Base-by-base conservation (phyloP, 2,329 filamentous ascomycete species). In the Cercospora janseana region DNA sequence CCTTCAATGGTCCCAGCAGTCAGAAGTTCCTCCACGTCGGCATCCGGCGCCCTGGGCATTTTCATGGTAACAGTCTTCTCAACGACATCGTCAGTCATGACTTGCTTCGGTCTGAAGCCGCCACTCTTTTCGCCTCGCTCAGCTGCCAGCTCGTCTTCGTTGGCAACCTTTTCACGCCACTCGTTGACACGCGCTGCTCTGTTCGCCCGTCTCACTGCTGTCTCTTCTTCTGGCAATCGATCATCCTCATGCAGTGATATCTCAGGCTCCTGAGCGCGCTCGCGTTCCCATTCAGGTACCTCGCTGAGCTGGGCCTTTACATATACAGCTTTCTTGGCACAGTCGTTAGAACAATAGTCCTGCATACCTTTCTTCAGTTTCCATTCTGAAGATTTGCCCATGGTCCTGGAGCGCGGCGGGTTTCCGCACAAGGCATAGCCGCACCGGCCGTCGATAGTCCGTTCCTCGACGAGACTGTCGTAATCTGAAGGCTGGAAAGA, bases 401-500 rank as follows among this genome's bases (percentile, higher is more conserved):
- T 75, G 24, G 52, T 59, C 18, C 54, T 46, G 16, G 50, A 49
- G 3, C 78, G 75, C 29, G 82, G 83, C n/a, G 81, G 76, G 12
- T 77, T 78, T 1, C 81, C 72, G 68, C 93, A 98, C 21, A 97
- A 77, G 0, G 80, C 76, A 67, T 96, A 97, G 1, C 90, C 93
- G 71, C 93, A 98, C 15, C 81, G 77, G 34, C 79, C 81, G 60
- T 88, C 85, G 58, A 88, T 86, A 67, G 95, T 94, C 63, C 93
- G 87, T 74, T 98, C 93, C 57, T 86, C 80, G 53, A 96, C 83
- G 42, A 97, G 75, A 57, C 88, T 86, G 65, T 95, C 89, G 73
- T 94, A 95, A 73, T 98, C 92, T 46, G 80, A 78, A 1, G 91
- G 88, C 66, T 92, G 88, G 70, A 96, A 97, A 34, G 82, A 76